Percentiles rank a stretch among this genome's conserved stretches.
Conservation (phyloP, 495 filamentous ascomycete species). For the Podospora australis region DNA sequence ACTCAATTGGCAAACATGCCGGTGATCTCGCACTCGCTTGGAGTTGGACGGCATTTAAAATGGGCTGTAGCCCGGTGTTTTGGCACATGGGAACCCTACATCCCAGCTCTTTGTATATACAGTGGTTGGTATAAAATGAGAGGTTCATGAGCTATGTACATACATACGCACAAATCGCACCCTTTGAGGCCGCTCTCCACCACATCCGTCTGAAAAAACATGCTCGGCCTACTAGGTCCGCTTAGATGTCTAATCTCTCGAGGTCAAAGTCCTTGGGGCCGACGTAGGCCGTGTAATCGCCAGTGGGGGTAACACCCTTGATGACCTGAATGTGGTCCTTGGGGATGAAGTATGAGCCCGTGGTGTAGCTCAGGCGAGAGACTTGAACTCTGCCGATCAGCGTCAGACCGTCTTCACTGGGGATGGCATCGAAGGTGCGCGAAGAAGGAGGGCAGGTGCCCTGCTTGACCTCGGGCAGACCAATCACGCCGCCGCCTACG, state of each 20-base stretch:
- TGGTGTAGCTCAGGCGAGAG: slow-evolving; percentile 21
- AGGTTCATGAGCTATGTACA: too few relatives aligned
- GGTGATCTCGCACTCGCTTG: too few relatives aligned
- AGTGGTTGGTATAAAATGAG: too few relatives aligned
- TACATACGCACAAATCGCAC: too few relatives aligned
- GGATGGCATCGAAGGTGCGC: slow-evolving; percentile 12
- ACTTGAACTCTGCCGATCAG: slow-evolving; percentile 20
- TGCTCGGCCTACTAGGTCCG: too few relatives aligned
- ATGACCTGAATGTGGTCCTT: slow-evolving; percentile 15
- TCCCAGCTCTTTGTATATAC: too few relatives aligned
- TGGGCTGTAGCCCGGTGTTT: too few relatives aligned
- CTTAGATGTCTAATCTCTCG: not conserved
- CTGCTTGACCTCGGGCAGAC: slow-evolving; percentile 21
- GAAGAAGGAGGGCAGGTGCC: slow-evolving; percentile 20
- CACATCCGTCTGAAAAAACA: too few relatives aligned
- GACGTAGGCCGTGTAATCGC: slow-evolving; percentile 10
- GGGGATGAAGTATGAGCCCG: slow-evolving; percentile 17
- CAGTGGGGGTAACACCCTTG: slow-evolving; percentile 8
- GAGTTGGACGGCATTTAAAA: too few relatives aligned
- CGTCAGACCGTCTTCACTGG: slow-evolving; percentile 12
- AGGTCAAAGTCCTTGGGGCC: slow-evolving; percentile 12
- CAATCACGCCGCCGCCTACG: slow-evolving; percentile 7
- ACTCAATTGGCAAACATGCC: slow-evolving; percentile 5
- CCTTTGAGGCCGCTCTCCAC: too few relatives aligned
- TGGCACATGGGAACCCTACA: too few relatives aligned